Conservation (phyloP, 495 filamentous ascomycete genomes). For the Hypomontagnella submonticulosa region DNA sequence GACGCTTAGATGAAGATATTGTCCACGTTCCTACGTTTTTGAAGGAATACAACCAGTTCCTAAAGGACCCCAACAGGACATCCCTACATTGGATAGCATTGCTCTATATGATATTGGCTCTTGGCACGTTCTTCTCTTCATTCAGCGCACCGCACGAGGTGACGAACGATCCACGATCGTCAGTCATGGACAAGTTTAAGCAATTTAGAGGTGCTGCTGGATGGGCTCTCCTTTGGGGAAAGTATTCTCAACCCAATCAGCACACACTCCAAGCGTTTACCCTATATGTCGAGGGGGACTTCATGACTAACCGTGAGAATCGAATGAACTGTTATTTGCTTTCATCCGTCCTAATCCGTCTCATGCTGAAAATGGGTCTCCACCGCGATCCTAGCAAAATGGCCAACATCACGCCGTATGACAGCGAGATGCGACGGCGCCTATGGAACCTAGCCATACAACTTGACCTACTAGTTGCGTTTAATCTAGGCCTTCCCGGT, state of each 20-base stretch:
- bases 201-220: conserved; percentile 51
- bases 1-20: conserved; percentile 44
- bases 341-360: conserved; percentile 57
- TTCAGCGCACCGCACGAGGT: conserved; percentile 55
- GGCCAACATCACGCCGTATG: conserved; percentile 62
- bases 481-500: conserved; percentile 65
- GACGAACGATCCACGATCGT: conserved; percentile 41
- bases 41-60: conserved; percentile 62
- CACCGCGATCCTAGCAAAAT: conserved; percentile 64
- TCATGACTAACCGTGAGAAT: conserved; percentile 55
- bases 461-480: conserved; percentile 62
- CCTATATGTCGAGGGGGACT: conserved; percentile 59
- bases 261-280: conserved; percentile 62
- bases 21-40: conserved; percentile 59
- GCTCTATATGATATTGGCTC: conserved; percentile 55
- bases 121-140: conserved; percentile 54
- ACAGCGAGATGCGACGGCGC: conserved; percentile 67
- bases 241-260: conserved; percentile 58
- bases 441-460: conserved; percentile 63
- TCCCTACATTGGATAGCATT: conserved; percentile 59
- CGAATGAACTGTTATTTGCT: conserved; percentile 62
- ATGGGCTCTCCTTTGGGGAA: conserved; percentile 56
- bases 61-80: conserved; percentile 50
- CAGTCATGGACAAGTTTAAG: conserved; percentile 52
- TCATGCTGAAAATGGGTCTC: conserved; percentile 66